phyloP scores from a whole-genome alignment of 441 rosid genomes.

The Viola pubescens region DNA sequence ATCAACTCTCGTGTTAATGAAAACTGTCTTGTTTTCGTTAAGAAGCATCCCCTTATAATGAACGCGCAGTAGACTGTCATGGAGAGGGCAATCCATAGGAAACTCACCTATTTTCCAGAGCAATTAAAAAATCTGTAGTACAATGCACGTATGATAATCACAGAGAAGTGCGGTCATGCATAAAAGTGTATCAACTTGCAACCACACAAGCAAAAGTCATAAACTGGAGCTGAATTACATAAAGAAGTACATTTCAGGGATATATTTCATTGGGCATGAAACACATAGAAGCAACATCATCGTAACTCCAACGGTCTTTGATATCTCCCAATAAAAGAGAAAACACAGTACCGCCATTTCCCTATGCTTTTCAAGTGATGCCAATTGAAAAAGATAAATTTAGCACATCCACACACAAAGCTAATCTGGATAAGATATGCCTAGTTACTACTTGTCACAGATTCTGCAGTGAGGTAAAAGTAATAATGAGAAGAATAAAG shows the following conservation, averaged over 20 bases:
- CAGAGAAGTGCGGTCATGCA: not conserved
- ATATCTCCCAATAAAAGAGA: not conserved
- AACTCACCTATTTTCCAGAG: conserved; percentile 18
- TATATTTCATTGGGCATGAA: not conserved
- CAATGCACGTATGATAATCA: not conserved
- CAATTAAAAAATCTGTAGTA: conserved; percentile 8
- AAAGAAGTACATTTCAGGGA: not conserved
- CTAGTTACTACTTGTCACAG: no score
- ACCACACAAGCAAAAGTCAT: no score
- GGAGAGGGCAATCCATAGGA: conserved; percentile 98
- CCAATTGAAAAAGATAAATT: not conserved
- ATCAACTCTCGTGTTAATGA: conserved; percentile 70
- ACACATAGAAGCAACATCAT: not conserved
- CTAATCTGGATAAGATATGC: no score
- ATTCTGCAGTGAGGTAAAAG: no score
- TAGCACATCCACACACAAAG: no score
- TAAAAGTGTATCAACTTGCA: not conserved
- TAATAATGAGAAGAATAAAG: no score
- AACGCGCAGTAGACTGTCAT: conserved; percentile 75
- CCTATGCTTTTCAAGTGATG: not conserved
- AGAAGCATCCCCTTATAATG: conserved; percentile 92
- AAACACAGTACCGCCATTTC: not conserved
- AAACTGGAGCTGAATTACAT: not conserved
- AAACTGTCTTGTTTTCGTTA: conserved; percentile 59
- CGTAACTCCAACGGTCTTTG: not conserved